These are phyloP conservation scores for Babesia ovis DNA, from an alignment of 169 alveolate species.

Conservation along the genomic window DNA sequence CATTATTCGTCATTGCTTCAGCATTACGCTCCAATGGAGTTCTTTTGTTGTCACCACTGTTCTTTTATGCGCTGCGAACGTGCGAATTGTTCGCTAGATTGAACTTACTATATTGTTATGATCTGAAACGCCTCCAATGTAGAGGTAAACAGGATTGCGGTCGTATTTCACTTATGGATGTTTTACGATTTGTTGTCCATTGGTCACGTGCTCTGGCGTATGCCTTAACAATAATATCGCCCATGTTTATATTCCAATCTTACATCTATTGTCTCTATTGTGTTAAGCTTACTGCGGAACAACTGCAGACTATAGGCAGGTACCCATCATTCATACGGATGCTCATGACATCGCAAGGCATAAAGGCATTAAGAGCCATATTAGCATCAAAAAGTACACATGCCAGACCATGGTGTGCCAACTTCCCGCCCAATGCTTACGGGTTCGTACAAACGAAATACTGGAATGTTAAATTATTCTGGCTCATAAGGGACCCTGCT, in stretches of 20 bases:
- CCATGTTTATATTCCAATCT: conserved; percentile 65
- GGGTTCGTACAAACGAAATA: conserved; percentile 68
- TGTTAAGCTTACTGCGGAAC: conserved; percentile 12
- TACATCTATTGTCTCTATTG: conserved; percentile 72
- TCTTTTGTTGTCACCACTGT: conserved; percentile 71
- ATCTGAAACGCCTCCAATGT: background rate
- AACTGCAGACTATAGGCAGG: conserved; percentile 36
- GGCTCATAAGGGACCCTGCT: conserved; percentile 48
- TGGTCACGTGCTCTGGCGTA: conserved; percentile 69
- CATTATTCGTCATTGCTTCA: conserved; percentile 28
- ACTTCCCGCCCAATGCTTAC: conserved; percentile 61
- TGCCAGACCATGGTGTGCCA: conserved; percentile 74
- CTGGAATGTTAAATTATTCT: conserved; percentile 72
- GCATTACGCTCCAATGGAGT: conserved; percentile 72
- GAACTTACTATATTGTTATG: conserved; percentile 11
- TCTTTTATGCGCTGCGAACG: conserved; percentile 60
- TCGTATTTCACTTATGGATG: background rate
- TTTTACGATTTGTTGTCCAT: conserved; percentile 26
- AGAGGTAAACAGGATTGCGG: background rate
- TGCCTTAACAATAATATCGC: conserved; percentile 66
- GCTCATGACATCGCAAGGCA: conserved; percentile 7
- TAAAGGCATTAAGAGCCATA: background rate
- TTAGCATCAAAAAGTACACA: background rate
- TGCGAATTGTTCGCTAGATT: conserved; percentile 44
- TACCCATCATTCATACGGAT: conserved; percentile 47